Evolutionary conservation across 1,284 basidiomycete genomes (phyloP).

Genomic region (Pseudozyma sp.): DNA sequence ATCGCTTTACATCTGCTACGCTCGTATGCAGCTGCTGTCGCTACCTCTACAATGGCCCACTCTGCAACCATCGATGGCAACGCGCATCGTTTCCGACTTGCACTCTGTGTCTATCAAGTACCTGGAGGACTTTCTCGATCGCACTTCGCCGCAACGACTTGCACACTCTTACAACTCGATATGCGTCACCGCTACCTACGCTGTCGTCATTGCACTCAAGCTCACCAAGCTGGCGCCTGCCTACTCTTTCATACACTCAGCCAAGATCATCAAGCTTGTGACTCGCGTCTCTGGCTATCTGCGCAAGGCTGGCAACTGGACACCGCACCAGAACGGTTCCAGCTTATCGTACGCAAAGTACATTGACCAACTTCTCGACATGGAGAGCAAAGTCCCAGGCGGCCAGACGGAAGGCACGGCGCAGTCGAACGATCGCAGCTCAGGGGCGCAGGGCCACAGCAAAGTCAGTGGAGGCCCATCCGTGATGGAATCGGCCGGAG

Average conservation of each 20-base stretch:
- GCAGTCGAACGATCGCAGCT: slow-evolving; percentile 1
- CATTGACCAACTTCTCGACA: slow-evolving; percentile 36
- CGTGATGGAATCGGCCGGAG: neutral
- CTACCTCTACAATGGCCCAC: slow-evolving; percentile 32
- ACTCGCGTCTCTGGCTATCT: slow-evolving; percentile 31
- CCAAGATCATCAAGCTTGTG: slow-evolving; percentile 28
- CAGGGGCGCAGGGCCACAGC: neutral
- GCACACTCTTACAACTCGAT: slow-evolving; percentile 49
- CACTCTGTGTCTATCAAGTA: slow-evolving; percentile 39
- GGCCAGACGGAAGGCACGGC: neutral
- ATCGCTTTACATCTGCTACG: slow-evolving; percentile 46
- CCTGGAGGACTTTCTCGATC: slow-evolving; percentile 40
- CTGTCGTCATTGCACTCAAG: slow-evolving; percentile 39
- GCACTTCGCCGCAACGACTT: slow-evolving; percentile 35
- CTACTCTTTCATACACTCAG: slow-evolving; percentile 37
- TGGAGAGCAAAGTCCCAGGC: slow-evolving; percentile 12
- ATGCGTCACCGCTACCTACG: slow-evolving; percentile 45
- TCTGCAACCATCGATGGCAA: slow-evolving; percentile 26
- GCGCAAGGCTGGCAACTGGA: slow-evolving; percentile 37
- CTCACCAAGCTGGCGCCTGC: slow-evolving; percentile 35
- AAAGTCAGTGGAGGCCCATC: neutral
- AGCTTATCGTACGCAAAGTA: slow-evolving; percentile 41
- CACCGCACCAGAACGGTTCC: slow-evolving; percentile 38
- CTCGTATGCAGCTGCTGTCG: slow-evolving; percentile 47
- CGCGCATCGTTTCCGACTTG: slow-evolving; percentile 37